Evolutionary conservation across 2,329 filamentous ascomycete genomes (phyloP).

Genomic region (Colletotrichum chrysophilum): DNA sequence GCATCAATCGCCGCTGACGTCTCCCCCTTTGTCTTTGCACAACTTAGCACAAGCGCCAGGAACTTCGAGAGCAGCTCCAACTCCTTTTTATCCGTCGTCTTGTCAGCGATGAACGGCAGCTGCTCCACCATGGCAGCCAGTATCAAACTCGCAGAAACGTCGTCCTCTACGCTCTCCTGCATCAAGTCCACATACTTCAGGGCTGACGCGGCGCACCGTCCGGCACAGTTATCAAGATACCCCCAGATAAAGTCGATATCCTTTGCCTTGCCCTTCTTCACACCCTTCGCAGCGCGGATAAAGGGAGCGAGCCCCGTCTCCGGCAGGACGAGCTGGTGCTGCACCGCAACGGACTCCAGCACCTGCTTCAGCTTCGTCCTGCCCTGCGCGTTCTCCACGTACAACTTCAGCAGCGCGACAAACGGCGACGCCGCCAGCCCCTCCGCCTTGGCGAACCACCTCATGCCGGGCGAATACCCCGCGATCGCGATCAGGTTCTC

Average conservation of each 20-base stretch:
- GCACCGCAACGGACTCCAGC: slow-evolving; percentile 64
- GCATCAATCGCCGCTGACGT: slow-evolving; percentile 28
- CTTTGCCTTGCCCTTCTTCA: slow-evolving; percentile 23
- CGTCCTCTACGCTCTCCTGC: slow-evolving; percentile 48
- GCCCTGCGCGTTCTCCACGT: slow-evolving; percentile 7
- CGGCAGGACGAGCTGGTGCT: slow-evolving; percentile 69
- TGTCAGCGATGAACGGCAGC: slow-evolving; percentile 67
- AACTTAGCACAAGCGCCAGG: slow-evolving; percentile 61
- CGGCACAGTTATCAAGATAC: slow-evolving; percentile 85
- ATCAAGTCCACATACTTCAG: slow-evolving; percentile 83
- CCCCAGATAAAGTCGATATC: slow-evolving; percentile 58
- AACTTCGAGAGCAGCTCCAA: slow-evolving; percentile 59
- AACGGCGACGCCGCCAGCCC: slow-evolving; percentile 72
- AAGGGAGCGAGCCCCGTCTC: slow-evolving; percentile 53
- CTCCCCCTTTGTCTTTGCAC: slow-evolving; percentile 58
- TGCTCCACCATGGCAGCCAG: slow-evolving; percentile 78
- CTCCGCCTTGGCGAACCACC: slow-evolving; percentile 84
- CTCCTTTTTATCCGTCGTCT: slow-evolving; percentile 48
- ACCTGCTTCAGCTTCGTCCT: slow-evolving; percentile 39
- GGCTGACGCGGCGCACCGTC: slow-evolving; percentile 74
- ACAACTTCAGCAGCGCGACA: slow-evolving; percentile 67
- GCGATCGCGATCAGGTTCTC: slow-evolving; percentile 84
- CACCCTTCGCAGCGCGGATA: slow-evolving; percentile 42
- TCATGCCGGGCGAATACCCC: slow-evolving; percentile 80
- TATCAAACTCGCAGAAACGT: slow-evolving; percentile 63